Evolutionary conservation across 1,284 basidiomycete species (phyloP), one percentile per base, ranked within the genome.

Genomic region (Mycosarcoma mackinlayi): DNA sequence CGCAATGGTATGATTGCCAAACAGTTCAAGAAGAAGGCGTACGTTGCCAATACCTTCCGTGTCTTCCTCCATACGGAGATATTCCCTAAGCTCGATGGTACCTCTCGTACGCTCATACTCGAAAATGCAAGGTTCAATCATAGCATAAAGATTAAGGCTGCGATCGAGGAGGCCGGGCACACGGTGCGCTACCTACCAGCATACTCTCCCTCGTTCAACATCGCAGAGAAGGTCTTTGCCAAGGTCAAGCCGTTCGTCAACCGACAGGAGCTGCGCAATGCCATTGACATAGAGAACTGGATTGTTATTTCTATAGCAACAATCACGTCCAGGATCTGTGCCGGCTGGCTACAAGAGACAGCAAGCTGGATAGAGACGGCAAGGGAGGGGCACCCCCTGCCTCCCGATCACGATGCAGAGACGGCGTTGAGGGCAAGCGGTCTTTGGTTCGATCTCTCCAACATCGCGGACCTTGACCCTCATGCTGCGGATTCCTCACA

Each of bases 241-340:
- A 39, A 39, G 19, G 19, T 39, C 38, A 39, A 39, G 38, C 38
- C 38, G 6, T 39, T 21, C 21, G 38, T 39, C 18, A 39, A 14
- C 19, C 21, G 38, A 7, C 38, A 23, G 14, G 19, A 39, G 6
- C 16, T 39, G 5, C 18, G 16, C 9, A 16, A 9, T 8, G 6
- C 16, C 33, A 6, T 5, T 6, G 33, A 35, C 16, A 35, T 35
- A 6, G 16, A 16, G 33, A 8, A 35, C 7, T 8, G 7, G 33
- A 35, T 35, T 16, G 33, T 11, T 35, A 6, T 5, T 8, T 16
- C 7, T 8, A 8, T 35, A 6, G 16, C 9, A 8, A 9, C 8
- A n/a, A 35, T 35, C 33, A n/a, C 8, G 9, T 6, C 9, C 6
- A 16, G 6, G 16, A 10, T 6, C 33, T 35, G 33, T 16, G 33